phyloP scores from a whole-genome alignment of 2,329 filamentous ascomycete genomes.

The Coccinonectria pachysandricola region DNA sequence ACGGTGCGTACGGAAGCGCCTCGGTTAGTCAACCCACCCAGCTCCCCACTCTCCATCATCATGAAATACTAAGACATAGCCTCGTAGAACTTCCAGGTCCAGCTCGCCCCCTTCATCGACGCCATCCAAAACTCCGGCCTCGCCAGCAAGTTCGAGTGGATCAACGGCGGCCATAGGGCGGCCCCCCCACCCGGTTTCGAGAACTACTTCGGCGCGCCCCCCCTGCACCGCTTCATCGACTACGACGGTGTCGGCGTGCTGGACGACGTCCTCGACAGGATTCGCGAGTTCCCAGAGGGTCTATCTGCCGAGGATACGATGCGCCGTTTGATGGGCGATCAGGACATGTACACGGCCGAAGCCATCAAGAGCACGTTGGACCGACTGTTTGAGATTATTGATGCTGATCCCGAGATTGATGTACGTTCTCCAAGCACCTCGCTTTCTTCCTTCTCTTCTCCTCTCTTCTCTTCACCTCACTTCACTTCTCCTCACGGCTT shows the following conservation, averaged over 20 bases:
- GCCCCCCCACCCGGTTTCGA: slow-evolving; percentile 43
- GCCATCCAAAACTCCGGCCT: slow-evolving; percentile 8
- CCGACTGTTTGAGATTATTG: slow-evolving; percentile 32
- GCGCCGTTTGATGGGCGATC: slow-evolving; percentile 34
- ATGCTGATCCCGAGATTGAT: slow-evolving; percentile 27
- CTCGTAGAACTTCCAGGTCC: slow-evolving; percentile 46
- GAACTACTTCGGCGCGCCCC: slow-evolving; percentile 45
- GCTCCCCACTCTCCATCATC: slow-evolving; percentile 1
- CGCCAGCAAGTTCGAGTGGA: slow-evolving; percentile 33
- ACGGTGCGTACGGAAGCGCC: slow-evolving; percentile 47
- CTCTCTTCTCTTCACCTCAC: too few relatives aligned
- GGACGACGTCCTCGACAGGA: slow-evolving; percentile 38
- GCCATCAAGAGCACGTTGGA: slow-evolving; percentile 10
- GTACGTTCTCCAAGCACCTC: slow-evolving; percentile 6
- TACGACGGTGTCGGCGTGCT: slow-evolving; percentile 31
- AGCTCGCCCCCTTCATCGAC: slow-evolving; percentile 29
- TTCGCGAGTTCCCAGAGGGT: slow-evolving; percentile 44
- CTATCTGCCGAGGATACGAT: slow-evolving; percentile 46
- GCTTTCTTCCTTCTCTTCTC: too few relatives aligned
- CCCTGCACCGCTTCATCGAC: slow-evolving; percentile 45
- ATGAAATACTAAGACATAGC: slow-evolving; percentile 4
- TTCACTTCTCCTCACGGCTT: too few relatives aligned
- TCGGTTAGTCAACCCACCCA: slow-evolving; percentile 29
- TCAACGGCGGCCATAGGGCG: slow-evolving; percentile 39
- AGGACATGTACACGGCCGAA: slow-evolving; percentile 6